A percentile compares a stretch with the other conserved stretches of the same genome.
Evolutionary conservation across 169 alveolate species (phyloP).

Genomic region (Babesia bigemina): DNA sequence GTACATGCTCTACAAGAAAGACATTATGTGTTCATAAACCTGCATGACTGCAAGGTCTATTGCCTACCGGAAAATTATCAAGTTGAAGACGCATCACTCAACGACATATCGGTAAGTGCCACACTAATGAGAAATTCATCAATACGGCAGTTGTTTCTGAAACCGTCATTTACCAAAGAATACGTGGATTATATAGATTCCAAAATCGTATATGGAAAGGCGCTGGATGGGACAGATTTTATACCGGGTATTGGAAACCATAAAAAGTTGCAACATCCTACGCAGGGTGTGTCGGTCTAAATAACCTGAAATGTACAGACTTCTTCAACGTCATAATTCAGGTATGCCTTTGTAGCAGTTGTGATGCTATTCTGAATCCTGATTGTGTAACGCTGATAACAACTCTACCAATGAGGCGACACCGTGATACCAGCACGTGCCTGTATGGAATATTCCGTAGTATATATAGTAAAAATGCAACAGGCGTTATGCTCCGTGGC

Average conservation of each 20-base stretch:
- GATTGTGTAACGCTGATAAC: background rate
- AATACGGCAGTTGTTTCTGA: slow-evolving; percentile 54
- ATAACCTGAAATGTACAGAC: slow-evolving; percentile 94
- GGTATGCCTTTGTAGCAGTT: slow-evolving; percentile 32
- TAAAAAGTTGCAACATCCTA: too few relatives aligned
- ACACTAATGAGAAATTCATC: slow-evolving; percentile 34
- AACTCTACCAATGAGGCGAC: background rate
- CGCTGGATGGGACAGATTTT: slow-evolving; percentile 94
- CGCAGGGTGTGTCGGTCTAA: slow-evolving; percentile 89
- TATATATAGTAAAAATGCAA: background rate
- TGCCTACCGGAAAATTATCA: slow-evolving; percentile 97
- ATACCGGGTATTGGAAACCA: slow-evolving; percentile 84
- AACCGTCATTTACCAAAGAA: slow-evolving; percentile 79
- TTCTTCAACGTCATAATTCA: slow-evolving; percentile 94
- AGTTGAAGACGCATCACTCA: slow-evolving; percentile 93
- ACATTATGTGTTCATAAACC: slow-evolving; percentile 94
- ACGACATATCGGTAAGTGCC: slow-evolving; percentile 87
- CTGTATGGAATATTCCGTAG: background rate
- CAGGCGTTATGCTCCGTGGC: slow-evolving; percentile 67
- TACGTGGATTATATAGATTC: slow-evolving; percentile 73
- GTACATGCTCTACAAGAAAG: slow-evolving; percentile 93
- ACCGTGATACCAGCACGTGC: background rate
- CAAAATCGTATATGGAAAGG: slow-evolving; percentile 84
- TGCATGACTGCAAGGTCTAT: slow-evolving; percentile 87
- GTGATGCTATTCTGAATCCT: background rate